Percentiles rank a stretch among this genome's conserved stretches.
phyloP scores from a whole-genome alignment of 1,284 basidiomycete species.

The Ganoderma boninense region DNA sequence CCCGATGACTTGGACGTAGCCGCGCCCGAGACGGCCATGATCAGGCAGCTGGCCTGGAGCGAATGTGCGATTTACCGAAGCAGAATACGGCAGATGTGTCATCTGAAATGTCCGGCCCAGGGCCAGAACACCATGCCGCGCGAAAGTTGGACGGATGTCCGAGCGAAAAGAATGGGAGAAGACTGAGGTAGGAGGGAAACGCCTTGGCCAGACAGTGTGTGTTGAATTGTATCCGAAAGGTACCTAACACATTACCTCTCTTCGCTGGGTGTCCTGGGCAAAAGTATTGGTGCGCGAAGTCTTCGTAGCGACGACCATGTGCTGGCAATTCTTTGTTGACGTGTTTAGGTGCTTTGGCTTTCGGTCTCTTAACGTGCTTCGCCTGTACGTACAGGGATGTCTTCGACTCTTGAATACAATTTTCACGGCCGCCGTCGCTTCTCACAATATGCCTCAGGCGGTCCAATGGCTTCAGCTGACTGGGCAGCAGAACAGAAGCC shows the following conservation, averaged over 20 bases:
- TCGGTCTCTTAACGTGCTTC: not conserved
- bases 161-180: slow-evolving; percentile 3
- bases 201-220: not conserved
- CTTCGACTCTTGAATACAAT: not conserved
- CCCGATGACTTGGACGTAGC: not conserved
- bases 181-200: not conserved
- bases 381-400: not conserved
- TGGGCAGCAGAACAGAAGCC: not conserved
- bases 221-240: not conserved
- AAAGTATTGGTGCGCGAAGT: not conserved
- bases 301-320: not conserved
- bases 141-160: not conserved
- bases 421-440: not conserved
- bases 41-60: not conserved
- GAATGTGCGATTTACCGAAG: not conserved
- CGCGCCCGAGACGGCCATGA: not conserved
- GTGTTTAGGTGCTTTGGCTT: not conserved
- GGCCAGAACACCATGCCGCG: not conserved
- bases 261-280: not conserved
- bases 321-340: not conserved
- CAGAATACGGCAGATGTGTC: not conserved
- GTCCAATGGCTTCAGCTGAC: not conserved
- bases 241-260: slow-evolving; percentile 1
- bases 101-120: not conserved
- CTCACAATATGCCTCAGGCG: not conserved